phyloP scores from a whole-genome alignment of 306 rosid genomes.

The Mimosa pudica region DNA sequence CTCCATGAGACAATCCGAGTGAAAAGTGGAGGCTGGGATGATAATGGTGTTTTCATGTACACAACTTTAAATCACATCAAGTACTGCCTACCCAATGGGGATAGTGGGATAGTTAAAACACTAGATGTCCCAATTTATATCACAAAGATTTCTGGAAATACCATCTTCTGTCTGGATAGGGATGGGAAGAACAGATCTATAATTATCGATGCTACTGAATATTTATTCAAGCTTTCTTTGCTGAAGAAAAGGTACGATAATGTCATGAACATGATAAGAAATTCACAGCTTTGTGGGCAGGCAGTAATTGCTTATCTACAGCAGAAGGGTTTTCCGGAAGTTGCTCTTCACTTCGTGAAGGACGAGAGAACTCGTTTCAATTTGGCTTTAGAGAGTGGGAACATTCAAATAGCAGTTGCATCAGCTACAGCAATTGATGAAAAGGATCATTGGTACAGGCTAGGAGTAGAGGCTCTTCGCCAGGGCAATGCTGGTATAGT shows the following conservation, averaged over 20 bases:
- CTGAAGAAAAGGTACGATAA: conserved; percentile 76
- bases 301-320: conserved; percentile 95
- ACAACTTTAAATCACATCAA: conserved; percentile 90
- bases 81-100: conserved; percentile 94
- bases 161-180: conserved; percentile 85
- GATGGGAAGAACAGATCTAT: conserved; percentile 85
- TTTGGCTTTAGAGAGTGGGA: conserved; percentile 95
- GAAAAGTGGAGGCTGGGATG: conserved; percentile 98
- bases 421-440: conserved; percentile 96
- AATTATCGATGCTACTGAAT: conserved; percentile 85
- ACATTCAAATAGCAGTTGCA: conserved; percentile 90
- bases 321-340: conserved; percentile 96
- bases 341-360: conserved; percentile 96
- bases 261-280: conserved; percentile 95
- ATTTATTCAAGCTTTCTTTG: conserved; percentile 83
- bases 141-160: conserved; percentile 80
- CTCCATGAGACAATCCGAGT: conserved; percentile 97
- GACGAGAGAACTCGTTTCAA: conserved; percentile 91
- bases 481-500: conserved; percentile 96
- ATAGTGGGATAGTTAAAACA: conserved; percentile 88
- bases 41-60: conserved; percentile 89
- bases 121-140: conserved; percentile 93
- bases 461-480: conserved; percentile 97
- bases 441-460: conserved; percentile 90
- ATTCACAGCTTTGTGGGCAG: conserved; percentile 94